phyloP scores from a whole-genome alignment of 352 stramenopile species.

The Globisporangium echinulatum region DNA sequence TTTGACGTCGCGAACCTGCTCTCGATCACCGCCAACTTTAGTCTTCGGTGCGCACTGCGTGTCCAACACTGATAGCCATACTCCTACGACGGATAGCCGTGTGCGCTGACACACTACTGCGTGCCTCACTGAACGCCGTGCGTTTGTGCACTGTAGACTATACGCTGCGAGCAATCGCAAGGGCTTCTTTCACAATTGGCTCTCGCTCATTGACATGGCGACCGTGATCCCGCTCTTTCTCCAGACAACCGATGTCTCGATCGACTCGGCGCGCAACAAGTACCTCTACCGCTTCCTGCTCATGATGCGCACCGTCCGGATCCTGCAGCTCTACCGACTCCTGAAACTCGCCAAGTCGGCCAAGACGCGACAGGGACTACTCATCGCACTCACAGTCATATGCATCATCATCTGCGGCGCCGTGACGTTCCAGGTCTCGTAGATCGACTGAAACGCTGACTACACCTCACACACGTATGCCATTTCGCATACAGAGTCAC shows the following conservation, averaged over 20 bases:
- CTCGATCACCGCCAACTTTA: constrained; percentile 36
- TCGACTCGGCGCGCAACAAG: constrained; percentile 15
- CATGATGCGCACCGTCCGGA: constrained; percentile 48
- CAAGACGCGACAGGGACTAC: constrained; percentile 40
- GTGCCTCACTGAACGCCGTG: not conserved
- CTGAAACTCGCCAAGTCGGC: constrained; percentile 48
- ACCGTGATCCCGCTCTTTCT: constrained; percentile 41
- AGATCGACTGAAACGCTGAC: no score
- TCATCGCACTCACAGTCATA: constrained; percentile 46
- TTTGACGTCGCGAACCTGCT: constrained; percentile 50
- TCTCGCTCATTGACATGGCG: constrained; percentile 52
- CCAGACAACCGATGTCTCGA: constrained; percentile 24
- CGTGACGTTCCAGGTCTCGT: constrained; percentile 45
- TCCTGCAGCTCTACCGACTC: constrained; percentile 62
- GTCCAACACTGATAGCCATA: not conserved
- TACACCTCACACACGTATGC: not conserved
- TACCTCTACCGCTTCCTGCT: constrained; percentile 57
- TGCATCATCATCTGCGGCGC: constrained; percentile 63
- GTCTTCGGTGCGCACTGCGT: constrained; percentile 24
- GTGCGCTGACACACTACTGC: not conserved
- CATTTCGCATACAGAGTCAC: not conserved
- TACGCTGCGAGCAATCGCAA: constrained; percentile 61
- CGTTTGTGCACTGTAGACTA: constrained; percentile 21
- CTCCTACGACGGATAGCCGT: not conserved
- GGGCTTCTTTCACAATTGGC: constrained; percentile 48